Evolutionary conservation across 2,329 filamentous ascomycete species (phyloP), one percentile per base, ranked within the genome.

Genomic region (Sclerotiophoma versabilis): DNA sequence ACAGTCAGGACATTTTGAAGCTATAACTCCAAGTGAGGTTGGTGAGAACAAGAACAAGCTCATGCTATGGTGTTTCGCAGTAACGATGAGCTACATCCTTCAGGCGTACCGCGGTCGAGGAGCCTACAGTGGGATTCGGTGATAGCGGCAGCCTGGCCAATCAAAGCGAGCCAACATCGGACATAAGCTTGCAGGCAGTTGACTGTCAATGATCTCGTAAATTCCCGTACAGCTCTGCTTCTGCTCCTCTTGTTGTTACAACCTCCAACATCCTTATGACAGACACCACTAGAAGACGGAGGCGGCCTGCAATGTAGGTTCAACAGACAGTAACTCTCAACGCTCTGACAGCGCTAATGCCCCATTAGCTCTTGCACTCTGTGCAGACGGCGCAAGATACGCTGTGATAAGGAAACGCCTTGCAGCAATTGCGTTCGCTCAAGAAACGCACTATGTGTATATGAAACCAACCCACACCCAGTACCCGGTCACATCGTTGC

Each of bases 371-470:
- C 84, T 1, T 87, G 84, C 66, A 74, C 79, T 59, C 76, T 84
- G 34, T 88, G 86, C 63, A 78, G 85, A 36, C 80, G 74, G 49
- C 83, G 84, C 33, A 89, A 88, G 69, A 82, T 88, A 54, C 79
- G 81, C 39, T 88, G 86, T 64, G 82, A 88, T 64, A 81, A 83
- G 42, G 80, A 81, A 54, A 70, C 74, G 6, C 86, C 86, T 1
- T 88, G 86, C 63, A 79, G 76, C 54, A 84, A 86, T 53, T 88
- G 86, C 63, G 54, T 81, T n/a, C 81, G 81, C 58, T 83, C 83
- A 19, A 80, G 80, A 59, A 82, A 81, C 33, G 76, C 79, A 5
- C 76, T 77, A 17, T 88, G 86, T 63, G 77, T 82, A 1, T 88
- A 86, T 61, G 66, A 74, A 7, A 55, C 55, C 12, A 32, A 30